Percentiles rank a stretch among this genome's conserved stretches.
phyloP scores from a whole-genome alignment of 176 grass and related monocot genomes.

The Triticum turgidum region DNA sequence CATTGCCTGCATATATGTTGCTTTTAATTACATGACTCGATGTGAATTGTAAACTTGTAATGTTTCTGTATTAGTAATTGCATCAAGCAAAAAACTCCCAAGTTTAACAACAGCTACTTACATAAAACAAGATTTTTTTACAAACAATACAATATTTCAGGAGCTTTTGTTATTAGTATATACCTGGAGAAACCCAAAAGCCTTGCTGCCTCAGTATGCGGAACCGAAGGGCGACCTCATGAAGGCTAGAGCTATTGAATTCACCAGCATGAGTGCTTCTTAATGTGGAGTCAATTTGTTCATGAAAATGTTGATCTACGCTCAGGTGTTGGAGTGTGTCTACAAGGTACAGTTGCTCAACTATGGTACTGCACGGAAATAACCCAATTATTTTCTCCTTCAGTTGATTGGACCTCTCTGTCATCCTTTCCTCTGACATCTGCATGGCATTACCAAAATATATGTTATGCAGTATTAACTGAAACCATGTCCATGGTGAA shows the following conservation, averaged over 20 bases:
- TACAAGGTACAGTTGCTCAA: constrained; percentile 25
- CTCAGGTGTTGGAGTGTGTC: constrained; percentile 34
- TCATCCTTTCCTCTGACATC: constrained; percentile 28
- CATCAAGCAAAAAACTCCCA: neutral
- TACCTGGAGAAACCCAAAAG: constrained; percentile 43
- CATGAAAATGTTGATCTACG: constrained; percentile 31
- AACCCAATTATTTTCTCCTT: constrained; percentile 16
- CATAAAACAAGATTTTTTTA: neutral
- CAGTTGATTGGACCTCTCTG: constrained; percentile 10
- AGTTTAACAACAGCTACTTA: neutral
- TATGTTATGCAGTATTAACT: neutral
- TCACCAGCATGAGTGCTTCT: neutral
- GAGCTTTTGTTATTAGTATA: neutral
- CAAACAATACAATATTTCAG: neutral
- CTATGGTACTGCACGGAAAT: neutral
- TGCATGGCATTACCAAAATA: neutral
- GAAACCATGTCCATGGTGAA: neutral
- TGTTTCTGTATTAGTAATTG: neutral
- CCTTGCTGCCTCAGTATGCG: constrained; percentile 33
- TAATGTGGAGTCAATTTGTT: constrained; percentile 2
- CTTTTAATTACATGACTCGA: neutral
- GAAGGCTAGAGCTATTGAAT: constrained; percentile 19
- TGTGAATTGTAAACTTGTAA: neutral
- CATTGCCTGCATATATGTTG: neutral
- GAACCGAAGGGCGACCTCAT: constrained; percentile 38